These are phyloP conservation scores for Myxozyma sirexii DNA, from an alignment of 805 yeast species.

Conservation along the genomic window DNA sequence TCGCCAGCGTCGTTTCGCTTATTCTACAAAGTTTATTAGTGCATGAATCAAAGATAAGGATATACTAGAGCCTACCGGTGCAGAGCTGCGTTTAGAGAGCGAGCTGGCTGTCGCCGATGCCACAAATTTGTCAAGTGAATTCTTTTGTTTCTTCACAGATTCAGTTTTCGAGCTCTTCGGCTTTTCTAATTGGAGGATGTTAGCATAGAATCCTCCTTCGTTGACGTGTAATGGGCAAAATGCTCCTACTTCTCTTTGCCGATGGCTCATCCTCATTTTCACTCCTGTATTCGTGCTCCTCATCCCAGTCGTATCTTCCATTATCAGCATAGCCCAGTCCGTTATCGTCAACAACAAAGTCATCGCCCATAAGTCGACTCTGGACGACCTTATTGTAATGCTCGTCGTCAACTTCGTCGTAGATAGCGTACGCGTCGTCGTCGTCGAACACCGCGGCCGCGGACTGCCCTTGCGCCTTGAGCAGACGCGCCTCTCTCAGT, in stretches of 20 bases:
- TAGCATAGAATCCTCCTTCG: no score
- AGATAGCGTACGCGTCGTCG: constrained; percentile 58
- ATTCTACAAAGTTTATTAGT: constrained; percentile 1
- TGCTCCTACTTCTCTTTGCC: constrained; percentile 12
- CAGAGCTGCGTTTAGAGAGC: not conserved
- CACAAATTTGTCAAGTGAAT: constrained; percentile 25
- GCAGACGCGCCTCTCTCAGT: constrained; percentile 54
- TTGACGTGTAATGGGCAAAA: not conserved
- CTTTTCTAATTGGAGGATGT: constrained; percentile 10
- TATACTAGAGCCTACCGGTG: constrained; percentile 8
- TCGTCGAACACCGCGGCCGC: constrained; percentile 51
- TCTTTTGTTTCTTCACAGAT: constrained; percentile 15
- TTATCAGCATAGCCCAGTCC: constrained; percentile 94
- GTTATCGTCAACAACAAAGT: constrained; percentile 90
- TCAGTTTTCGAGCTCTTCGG: constrained; percentile 11
- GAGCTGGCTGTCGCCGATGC: constrained; percentile 11
- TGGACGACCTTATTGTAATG: constrained; percentile 76
- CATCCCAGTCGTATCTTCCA: constrained; percentile 89
- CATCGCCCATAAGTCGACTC: constrained; percentile 80
- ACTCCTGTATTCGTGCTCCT: constrained; percentile 46
- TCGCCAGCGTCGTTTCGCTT: constrained; percentile 40
- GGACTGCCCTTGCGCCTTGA: constrained; percentile 62
- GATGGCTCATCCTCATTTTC: constrained; percentile 30
- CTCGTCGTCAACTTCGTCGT: constrained; percentile 85
- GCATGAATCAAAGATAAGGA: not conserved